A percentile compares a stretch with the other conserved stretches of the same genome.
phyloP scores from a whole-genome alignment of 306 rosid species.

The Citrullus colocynthis region DNA sequence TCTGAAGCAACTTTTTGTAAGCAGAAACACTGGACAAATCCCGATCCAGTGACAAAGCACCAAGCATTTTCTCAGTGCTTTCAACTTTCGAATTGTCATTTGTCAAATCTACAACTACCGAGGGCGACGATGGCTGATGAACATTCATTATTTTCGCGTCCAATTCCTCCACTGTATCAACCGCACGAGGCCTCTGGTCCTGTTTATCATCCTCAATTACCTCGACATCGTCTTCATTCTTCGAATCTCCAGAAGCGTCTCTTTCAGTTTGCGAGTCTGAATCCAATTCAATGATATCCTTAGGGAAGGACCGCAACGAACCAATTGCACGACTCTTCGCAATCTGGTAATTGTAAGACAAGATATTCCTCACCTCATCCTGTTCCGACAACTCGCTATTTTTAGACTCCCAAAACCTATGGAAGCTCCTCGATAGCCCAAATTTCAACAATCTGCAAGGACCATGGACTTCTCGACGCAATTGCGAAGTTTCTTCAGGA shows the following conservation, averaged over 20 bases:
- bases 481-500: conserved; percentile 35
- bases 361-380: conserved; percentile 29
- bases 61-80: conserved; percentile 22
- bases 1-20: conserved; percentile 59
- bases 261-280: conserved; percentile 13
- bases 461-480: conserved; percentile 48
- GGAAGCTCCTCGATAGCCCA: conserved; percentile 7
- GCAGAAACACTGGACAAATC: conserved; percentile 19
- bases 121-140: conserved; percentile 27
- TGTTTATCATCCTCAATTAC: conserved; percentile 25
- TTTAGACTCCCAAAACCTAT: neutral
- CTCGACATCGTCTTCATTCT: conserved; percentile 35
- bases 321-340: conserved; percentile 28
- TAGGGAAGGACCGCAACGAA: neutral
- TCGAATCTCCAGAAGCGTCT: conserved; percentile 39
- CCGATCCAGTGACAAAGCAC: conserved; percentile 17
- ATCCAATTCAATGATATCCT: conserved; percentile 45
- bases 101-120: conserved; percentile 34
- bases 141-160: conserved; percentile 19
- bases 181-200: conserved; percentile 17
- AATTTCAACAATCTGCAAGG: conserved; percentile 51
- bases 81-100: conserved; percentile 27
- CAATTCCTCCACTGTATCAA: conserved; percentile 19
- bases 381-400: neutral
- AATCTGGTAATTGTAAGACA: neutral